Conservation (phyloP, 2,329 filamentous ascomycete species). For the Aureobasidium pullulans region DNA sequence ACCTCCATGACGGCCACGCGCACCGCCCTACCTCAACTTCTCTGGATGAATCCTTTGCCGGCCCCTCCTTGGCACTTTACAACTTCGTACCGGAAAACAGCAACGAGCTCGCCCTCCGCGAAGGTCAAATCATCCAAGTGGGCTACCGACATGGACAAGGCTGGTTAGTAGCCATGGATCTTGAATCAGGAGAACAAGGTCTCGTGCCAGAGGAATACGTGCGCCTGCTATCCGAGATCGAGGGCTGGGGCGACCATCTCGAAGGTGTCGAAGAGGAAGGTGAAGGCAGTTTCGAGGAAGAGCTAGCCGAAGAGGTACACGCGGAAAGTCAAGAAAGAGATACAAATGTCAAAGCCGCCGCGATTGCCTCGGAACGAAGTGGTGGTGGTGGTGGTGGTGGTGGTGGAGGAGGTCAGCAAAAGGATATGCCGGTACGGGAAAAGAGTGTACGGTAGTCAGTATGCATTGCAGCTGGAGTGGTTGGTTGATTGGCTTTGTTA, state of each 20-base stretch:
- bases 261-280: conserved; percentile 8
- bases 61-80: conserved; percentile 89
- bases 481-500: background rate
- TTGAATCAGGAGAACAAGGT: conserved; percentile 86
- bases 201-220: conserved; percentile 97
- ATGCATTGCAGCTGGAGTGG: background rate
- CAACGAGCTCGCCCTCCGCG: conserved; percentile 84
- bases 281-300: background rate
- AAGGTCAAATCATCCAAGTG: conserved; percentile 94
- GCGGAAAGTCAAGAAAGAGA: background rate
- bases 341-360: background rate
- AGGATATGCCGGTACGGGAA: background rate
- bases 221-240: conserved; percentile 81
- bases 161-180: conserved; percentile 95
- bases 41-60: conserved; percentile 95
- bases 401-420: background rate
- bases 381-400: background rate
- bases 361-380: background rate
- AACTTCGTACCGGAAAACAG: conserved; percentile 94
- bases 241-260: conserved; percentile 56
- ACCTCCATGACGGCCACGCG: conserved; percentile 12
- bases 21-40: conserved; percentile 37
- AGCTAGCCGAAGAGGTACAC: background rate
- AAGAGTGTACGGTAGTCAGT: background rate
- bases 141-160: conserved; percentile 94